Conservation (phyloP, 2,329 filamentous ascomycete species). For the Pyricularia sp. region DNA sequence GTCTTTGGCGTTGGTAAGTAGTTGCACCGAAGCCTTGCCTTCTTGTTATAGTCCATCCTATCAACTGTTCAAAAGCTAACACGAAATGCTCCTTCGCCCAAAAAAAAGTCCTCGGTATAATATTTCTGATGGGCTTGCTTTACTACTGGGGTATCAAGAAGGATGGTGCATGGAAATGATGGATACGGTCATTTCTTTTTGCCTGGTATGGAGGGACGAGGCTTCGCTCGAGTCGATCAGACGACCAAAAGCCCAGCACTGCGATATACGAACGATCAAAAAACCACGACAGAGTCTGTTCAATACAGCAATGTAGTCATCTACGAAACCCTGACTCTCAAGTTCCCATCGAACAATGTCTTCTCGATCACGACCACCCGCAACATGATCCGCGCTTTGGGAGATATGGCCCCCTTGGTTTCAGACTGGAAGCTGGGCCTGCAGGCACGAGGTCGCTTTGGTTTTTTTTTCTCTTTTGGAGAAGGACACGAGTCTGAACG, state of each 20-base stretch:
- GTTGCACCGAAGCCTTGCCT: not conserved
- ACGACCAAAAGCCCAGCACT: not conserved
- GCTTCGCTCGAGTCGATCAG: not conserved
- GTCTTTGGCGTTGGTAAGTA: not conserved
- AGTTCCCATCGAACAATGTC: not conserved
- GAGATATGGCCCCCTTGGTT: not conserved
- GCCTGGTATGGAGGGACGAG: not conserved
- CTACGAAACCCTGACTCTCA: not conserved
- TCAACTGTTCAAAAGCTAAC: not conserved
- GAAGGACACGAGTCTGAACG: not conserved
- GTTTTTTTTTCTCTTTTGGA: not conserved
- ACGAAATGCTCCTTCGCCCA: not conserved
- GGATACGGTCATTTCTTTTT: not conserved
- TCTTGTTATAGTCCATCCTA: not conserved
- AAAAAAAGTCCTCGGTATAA: not conserved
- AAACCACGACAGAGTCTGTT: not conserved
- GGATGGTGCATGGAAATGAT: conserved; percentile 4
- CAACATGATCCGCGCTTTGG: not conserved
- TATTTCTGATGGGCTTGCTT: not conserved
- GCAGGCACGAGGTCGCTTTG: not conserved
- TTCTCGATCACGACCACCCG: not conserved
- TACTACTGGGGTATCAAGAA: conserved; percentile 5
- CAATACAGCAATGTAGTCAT: not conserved
- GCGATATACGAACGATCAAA: not conserved
- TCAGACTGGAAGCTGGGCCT: not conserved